A percentile compares a stretch with the other conserved stretches of the same genome.
Evolutionary conservation across 768 basidiomycete species (phyloP).

Genomic region (Trichaptum fuscoviolaceum): DNA sequence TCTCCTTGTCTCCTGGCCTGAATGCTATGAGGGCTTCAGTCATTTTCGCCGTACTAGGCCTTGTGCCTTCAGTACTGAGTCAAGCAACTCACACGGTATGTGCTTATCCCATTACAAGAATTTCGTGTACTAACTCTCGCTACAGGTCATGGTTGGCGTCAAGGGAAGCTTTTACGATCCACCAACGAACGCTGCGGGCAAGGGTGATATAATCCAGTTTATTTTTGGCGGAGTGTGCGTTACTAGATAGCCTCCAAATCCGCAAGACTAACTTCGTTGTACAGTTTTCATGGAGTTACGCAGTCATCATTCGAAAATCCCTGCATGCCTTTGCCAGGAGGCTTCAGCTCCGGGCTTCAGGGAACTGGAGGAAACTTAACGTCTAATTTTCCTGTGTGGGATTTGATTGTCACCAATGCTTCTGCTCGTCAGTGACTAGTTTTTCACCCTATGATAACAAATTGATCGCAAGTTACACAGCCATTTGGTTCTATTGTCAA

Average conservation of each 20-base stretch:
- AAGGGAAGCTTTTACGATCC: slow-evolving; percentile 4
- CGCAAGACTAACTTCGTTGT: background rate
- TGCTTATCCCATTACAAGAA: background rate
- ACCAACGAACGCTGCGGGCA: background rate
- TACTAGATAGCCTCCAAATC: background rate
- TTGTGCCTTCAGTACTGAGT: background rate
- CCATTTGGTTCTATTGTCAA: slow-evolving; percentile 8
- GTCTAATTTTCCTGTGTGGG: background rate
- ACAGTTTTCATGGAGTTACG: slow-evolving; percentile 7
- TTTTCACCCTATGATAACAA: background rate
- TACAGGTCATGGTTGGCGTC: background rate
- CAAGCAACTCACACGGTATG: background rate
- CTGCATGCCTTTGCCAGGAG: slow-evolving; percentile 6
- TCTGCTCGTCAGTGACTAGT: background rate
- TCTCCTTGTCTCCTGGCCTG: background rate
- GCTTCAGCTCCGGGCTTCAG: slow-evolving; percentile 3
- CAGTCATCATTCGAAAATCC: slow-evolving; percentile 4
- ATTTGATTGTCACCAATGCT: background rate
- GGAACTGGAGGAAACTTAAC: background rate
- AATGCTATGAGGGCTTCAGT: background rate
- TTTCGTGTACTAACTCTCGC: background rate
- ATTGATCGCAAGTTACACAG: background rate
- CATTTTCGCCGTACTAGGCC: background rate
- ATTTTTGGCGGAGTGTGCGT: slow-evolving; percentile 3
- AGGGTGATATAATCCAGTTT: background rate